phyloP scores from a whole-genome alignment of 2,329 filamentous ascomycete genomes.

The Aspergillus amoenus region DNA sequence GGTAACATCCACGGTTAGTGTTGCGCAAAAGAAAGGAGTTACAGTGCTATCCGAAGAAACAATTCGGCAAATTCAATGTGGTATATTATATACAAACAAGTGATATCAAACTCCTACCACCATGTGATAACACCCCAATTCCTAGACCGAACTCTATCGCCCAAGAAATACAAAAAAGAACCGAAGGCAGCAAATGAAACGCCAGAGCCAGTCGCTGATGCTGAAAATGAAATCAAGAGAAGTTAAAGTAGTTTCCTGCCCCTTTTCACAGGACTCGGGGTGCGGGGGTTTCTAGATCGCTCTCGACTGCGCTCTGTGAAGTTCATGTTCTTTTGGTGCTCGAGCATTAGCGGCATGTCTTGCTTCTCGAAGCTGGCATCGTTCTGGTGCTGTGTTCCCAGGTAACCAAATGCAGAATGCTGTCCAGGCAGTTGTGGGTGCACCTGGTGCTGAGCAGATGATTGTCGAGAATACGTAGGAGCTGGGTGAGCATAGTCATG shows the following conservation, averaged over 20 bases:
- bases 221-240: conserved; percentile 1
- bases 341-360: conserved; percentile 30
- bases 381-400: conserved; percentile 17
- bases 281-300: conserved; percentile 33
- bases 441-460: conserved; percentile 22
- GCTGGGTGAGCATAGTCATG: conserved; percentile 27
- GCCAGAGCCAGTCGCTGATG: conserved; percentile 15
- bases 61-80: background rate
- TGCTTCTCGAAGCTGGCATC: conserved; percentile 25
- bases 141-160: background rate
- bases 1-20: background rate
- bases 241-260: conserved; percentile 20
- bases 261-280: conserved; percentile 39
- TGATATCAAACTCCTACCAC: background rate
- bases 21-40: background rate
- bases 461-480: conserved; percentile 24
- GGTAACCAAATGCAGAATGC: conserved; percentile 28
- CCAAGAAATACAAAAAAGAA: background rate
- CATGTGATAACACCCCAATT: background rate
- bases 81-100: conserved; percentile 1
- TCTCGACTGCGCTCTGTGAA: conserved; percentile 34
- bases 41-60: background rate
- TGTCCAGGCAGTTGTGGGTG: conserved; percentile 27
- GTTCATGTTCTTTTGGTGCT: conserved; percentile 29
- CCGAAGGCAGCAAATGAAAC: conserved; percentile 2